These are phyloP conservation scores for Caloboletus firmus DNA, from an alignment of 1,284 basidiomycete species.

Conservation along the genomic window DNA sequence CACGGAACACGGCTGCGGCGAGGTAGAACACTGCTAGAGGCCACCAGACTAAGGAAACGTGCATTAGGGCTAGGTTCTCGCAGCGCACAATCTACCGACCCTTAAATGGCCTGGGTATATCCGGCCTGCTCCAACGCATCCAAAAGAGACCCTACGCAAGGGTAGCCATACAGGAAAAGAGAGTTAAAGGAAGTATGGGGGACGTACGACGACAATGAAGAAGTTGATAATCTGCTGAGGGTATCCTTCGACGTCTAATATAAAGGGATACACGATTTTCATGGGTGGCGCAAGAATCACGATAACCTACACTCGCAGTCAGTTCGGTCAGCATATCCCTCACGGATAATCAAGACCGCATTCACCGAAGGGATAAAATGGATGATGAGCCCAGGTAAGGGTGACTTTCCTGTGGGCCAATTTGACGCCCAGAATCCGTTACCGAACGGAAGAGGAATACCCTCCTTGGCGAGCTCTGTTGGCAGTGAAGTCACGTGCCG, in stretches of 20 bases:
- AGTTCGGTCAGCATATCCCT: neutral
- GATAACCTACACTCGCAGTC: conserved; percentile 38
- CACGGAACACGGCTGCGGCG: conserved; percentile 51
- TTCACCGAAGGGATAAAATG: conserved; percentile 37
- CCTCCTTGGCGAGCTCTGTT: conserved; percentile 44
- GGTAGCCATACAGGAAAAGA: no score
- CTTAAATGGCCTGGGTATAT: conserved; percentile 55
- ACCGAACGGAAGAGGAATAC: conserved; percentile 41
- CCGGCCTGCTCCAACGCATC: conserved; percentile 51
- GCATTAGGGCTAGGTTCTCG: neutral
- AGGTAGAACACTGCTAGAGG: conserved; percentile 58
- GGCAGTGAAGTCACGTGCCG: neutral
- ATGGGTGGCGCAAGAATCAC: conserved; percentile 51
- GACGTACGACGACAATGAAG: no score
- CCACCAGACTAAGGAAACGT: conserved; percentile 47
- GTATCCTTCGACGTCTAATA: conserved; percentile 59
- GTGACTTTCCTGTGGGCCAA: conserved; percentile 40
- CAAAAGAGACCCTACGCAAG: conserved; percentile 52
- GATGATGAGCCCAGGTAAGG: conserved; percentile 40
- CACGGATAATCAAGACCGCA: neutral
- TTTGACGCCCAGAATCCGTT: conserved; percentile 43
- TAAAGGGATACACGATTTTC: conserved; percentile 49
- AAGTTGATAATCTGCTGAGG: conserved; percentile 57
- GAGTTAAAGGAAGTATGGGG: no score
- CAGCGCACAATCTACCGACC: conserved; percentile 27